phyloP scores from a whole-genome alignment of 371 early-diverging fungal genomes.

The Coemansia sp. region DNA sequence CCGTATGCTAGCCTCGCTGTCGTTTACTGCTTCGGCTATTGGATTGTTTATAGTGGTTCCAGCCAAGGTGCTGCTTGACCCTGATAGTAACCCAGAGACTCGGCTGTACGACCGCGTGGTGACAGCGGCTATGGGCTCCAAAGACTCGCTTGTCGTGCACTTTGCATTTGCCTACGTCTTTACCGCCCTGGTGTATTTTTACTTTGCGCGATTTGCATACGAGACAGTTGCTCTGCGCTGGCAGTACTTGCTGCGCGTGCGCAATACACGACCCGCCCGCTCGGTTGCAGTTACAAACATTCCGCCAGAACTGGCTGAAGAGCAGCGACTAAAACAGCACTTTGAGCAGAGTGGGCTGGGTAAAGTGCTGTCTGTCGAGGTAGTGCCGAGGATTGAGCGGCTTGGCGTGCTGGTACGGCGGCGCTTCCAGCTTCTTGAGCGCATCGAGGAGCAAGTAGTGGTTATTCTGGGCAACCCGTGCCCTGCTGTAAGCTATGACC shows the following conservation, averaged over 20 bases:
- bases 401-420: slow-evolving; percentile 36
- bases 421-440: slow-evolving; percentile 18
- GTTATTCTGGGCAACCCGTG: slow-evolving; percentile 49
- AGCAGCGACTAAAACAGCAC: slow-evolving; percentile 38
- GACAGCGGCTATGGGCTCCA: slow-evolving; percentile 44
- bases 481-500: slow-evolving; percentile 42
- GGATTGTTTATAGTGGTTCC: slow-evolving; percentile 46
- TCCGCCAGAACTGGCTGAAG: slow-evolving; percentile 41
- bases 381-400: slow-evolving; percentile 43
- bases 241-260: slow-evolving; percentile 50
- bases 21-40: slow-evolving; percentile 23
- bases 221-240: slow-evolving; percentile 52
- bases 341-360: slow-evolving; percentile 49
- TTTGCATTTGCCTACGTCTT: slow-evolving; percentile 53
- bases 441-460: slow-evolving; percentile 37
- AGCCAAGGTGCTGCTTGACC: slow-evolving; percentile 38
- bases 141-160: slow-evolving; percentile 47
- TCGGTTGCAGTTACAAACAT: slow-evolving; percentile 53
- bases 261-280: slow-evolving; percentile 49
- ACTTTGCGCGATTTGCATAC: slow-evolving; percentile 50
- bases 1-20: slow-evolving; percentile 49
- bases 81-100: background rate
- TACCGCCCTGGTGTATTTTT: slow-evolving; percentile 50
- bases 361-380: slow-evolving; percentile 40
- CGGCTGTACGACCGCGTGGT: slow-evolving; percentile 18